A percentile compares a stretch with the other conserved stretches of the same genome.
These are phyloP conservation scores for Penicillium paneum DNA, from an alignment of 2,329 filamentous ascomycete genomes.

Conservation along the genomic window DNA sequence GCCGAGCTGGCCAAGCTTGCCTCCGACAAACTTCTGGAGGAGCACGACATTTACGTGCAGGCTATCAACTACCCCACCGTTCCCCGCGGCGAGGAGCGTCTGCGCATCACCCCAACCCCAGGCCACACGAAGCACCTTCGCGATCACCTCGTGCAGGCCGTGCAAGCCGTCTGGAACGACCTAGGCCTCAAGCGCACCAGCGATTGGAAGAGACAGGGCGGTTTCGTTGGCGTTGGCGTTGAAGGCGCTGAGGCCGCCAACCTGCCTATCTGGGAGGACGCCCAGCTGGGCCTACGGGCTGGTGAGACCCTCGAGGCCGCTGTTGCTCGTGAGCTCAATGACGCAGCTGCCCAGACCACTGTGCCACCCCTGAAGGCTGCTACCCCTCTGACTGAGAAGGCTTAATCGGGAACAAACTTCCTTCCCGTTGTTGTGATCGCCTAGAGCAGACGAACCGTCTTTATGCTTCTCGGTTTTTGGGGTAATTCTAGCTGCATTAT, in stretches of 20 bases:
- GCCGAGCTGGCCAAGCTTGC: constrained; percentile 89
- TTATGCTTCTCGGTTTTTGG: constrained; percentile 1
- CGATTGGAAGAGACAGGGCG: constrained; percentile 85
- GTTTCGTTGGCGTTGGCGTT: constrained; percentile 91
- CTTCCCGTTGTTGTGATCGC: constrained; percentile 31
- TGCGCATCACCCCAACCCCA: constrained; percentile 92
- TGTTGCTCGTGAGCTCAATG: constrained; percentile 44
- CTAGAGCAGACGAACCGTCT: constrained; percentile 13
- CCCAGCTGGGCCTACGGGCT: constrained; percentile 68
- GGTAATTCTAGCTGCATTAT: constrained; percentile 5
- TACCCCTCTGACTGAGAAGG: constrained; percentile 19
- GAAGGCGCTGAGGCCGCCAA: constrained; percentile 56
- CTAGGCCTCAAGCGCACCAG: constrained; percentile 88
- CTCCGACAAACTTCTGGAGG: constrained; percentile 83
- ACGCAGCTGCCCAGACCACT: constrained; percentile 16
- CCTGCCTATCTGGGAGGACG: constrained; percentile 84
- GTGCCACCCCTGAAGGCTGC: constrained; percentile 24
- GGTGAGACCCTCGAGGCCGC: constrained; percentile 61
- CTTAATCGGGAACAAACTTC: constrained; percentile 20
- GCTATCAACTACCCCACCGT: constrained; percentile 99
- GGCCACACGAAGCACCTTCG: constrained; percentile 83
- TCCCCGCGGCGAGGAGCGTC: constrained; percentile 92
- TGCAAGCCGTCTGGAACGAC: constrained; percentile 84
- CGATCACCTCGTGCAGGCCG: constrained; percentile 76
- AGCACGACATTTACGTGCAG: constrained; percentile 95